Conservation (phyloP, 176 grass and related monocot species). For the Stipa capillata region DNA sequence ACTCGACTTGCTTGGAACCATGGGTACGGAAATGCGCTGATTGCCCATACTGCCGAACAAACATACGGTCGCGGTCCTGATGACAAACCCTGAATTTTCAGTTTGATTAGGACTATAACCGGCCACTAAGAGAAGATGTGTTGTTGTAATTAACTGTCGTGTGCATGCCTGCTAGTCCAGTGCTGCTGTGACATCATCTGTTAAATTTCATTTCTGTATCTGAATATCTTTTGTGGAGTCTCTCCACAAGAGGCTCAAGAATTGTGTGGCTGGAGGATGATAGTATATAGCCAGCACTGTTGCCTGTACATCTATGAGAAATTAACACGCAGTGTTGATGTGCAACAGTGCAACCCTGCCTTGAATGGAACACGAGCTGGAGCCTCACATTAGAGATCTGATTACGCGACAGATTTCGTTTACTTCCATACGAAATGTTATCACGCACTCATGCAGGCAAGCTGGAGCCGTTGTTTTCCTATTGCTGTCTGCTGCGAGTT, state of each 20-base stretch:
- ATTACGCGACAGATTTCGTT: too few relatives aligned
- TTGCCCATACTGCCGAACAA: slow-evolving; percentile 85
- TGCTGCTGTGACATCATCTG: background rate
- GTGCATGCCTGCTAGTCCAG: background rate
- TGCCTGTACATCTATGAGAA: background rate
- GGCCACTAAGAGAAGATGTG: background rate
- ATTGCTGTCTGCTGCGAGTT: too few relatives aligned
- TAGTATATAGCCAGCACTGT: background rate
- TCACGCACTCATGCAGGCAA: too few relatives aligned
- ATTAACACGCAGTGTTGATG: background rate
- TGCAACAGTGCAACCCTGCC: background rate
- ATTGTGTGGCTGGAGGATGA: background rate
- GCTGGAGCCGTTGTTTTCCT: too few relatives aligned
- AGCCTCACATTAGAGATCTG: too few relatives aligned
- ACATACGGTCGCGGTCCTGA: slow-evolving; percentile 31
- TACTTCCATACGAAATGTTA: too few relatives aligned
- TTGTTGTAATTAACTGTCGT: background rate
- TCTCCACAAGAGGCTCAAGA: background rate
- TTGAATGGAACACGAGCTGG: background rate
- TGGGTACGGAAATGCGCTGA: slow-evolving; percentile 78
- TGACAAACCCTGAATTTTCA: background rate
- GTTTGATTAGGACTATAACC: slow-evolving; percentile 14
- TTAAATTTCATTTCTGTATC: background rate
- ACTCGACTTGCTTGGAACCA: slow-evolving; percentile 66
- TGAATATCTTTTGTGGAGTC: background rate